Percentiles rank a stretch among this genome's conserved stretches.
Conservation (phyloP, 2,329 filamentous ascomycete species). For the Cordyceps sp. region DNA sequence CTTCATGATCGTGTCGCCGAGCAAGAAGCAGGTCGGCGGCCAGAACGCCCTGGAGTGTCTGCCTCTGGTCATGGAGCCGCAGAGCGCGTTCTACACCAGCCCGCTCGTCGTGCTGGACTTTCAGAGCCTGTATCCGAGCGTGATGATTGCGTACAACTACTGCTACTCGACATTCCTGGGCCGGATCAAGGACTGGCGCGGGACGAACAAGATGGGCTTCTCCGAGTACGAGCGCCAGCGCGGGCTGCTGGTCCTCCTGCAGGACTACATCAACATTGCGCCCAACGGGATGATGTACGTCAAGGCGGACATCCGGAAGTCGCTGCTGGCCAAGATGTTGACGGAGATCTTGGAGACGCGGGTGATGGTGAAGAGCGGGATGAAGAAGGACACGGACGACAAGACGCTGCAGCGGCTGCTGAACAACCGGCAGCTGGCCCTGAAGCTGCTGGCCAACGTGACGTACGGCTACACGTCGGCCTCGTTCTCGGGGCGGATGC, state of each 20-base stretch:
- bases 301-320: slow-evolving; percentile 73
- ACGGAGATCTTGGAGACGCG: slow-evolving; percentile 89
- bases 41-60: slow-evolving; percentile 93
- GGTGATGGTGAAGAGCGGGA: slow-evolving; percentile 94
- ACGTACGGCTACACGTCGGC: slow-evolving; percentile 97
- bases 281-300: slow-evolving; percentile 96
- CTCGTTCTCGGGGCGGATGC: slow-evolving; percentile 93
- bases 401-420: slow-evolving; percentile 69
- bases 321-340: slow-evolving; percentile 88
- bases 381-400: slow-evolving; percentile 88
- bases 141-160: slow-evolving; percentile 99
- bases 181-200: slow-evolving; percentile 73
- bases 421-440: slow-evolving; percentile 82
- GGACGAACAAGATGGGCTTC: slow-evolving; percentile 88
- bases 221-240: slow-evolving; percentile 67
- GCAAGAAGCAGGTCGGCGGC: slow-evolving; percentile 75
- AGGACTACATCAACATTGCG: slow-evolving; percentile 77
- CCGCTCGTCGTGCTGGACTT: slow-evolving; percentile 88
- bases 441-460: slow-evolving; percentile 96
- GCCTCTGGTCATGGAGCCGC: slow-evolving; percentile 92
- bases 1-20: slow-evolving; percentile 78
- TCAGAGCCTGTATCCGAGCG: slow-evolving; percentile 86
- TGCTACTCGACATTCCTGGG: slow-evolving; percentile 96
- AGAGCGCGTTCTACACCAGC: slow-evolving; percentile 83
- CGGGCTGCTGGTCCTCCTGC: slow-evolving; percentile 57